These are phyloP conservation scores for Millerago galiae DNA, from an alignment of 805 yeast species.

Conservation along the genomic window DNA sequence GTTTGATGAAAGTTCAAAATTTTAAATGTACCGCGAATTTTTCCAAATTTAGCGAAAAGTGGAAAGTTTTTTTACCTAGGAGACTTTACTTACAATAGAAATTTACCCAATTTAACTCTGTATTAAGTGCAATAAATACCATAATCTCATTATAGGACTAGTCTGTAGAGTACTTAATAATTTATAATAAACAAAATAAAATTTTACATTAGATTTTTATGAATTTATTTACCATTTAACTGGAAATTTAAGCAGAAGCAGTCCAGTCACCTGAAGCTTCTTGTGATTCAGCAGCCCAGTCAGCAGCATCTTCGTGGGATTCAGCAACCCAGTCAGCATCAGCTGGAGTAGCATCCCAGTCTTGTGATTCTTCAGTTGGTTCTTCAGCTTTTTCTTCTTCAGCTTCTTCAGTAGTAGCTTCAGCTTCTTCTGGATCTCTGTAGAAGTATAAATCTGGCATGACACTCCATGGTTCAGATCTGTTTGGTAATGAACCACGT, in stretches of 20 bases:
- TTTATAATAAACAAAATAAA: conserved; percentile 15
- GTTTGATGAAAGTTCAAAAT: background rate
- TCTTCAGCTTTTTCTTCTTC: conserved; percentile 48
- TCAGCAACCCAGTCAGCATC: conserved; percentile 76
- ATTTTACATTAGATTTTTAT: conserved; percentile 24
- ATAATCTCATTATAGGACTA: background rate
- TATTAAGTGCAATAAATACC: conserved; percentile 3
- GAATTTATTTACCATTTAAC: conserved; percentile 20
- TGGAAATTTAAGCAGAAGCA: conserved; percentile 14
- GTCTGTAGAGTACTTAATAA: background rate
- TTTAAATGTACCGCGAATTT: background rate
- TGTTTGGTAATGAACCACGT: conserved; percentile 95
- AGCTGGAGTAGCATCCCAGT: conserved; percentile 61
- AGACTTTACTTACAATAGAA: too few relatives aligned
- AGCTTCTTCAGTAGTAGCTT: conserved; percentile 60
- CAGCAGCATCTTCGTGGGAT: conserved; percentile 58
- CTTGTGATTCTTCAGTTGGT: conserved; percentile 56
- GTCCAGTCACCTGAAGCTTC: conserved; percentile 26
- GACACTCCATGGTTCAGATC: conserved; percentile 96
- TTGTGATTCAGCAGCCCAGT: conserved; percentile 45
- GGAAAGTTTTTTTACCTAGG: background rate
- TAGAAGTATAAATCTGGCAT: conserved; percentile 99
- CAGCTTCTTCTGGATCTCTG: conserved; percentile 99
- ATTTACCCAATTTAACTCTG: conserved; percentile 2
- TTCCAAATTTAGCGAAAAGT: background rate